Evolutionary conservation across 163 green algal species (phyloP).

Genomic region (Chlamydomonas reinhardtii): DNA sequence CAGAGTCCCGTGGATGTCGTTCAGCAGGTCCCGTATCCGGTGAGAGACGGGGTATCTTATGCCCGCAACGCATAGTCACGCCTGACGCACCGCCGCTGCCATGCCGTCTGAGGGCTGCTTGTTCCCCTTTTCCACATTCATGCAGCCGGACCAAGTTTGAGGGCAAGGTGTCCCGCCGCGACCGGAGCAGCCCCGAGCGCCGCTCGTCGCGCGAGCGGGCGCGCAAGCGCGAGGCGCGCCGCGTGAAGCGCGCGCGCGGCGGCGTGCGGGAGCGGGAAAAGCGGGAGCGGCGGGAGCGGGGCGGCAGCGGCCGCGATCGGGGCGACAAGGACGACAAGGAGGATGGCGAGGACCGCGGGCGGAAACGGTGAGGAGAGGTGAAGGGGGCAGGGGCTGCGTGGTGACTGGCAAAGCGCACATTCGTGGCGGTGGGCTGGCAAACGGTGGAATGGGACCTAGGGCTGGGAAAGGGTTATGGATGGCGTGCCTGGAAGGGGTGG

Average conservation of each 20-base stretch:
- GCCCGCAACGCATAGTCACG: too few species aligned
- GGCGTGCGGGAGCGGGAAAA: background rate
- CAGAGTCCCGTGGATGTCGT: too few species aligned
- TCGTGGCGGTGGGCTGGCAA: background rate
- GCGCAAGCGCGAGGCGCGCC: slow-evolving; percentile 33
- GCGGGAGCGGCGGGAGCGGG: background rate
- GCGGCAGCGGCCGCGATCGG: background rate
- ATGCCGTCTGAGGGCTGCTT: too few species aligned
- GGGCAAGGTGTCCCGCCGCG: background rate
- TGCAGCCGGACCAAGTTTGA: slow-evolving; percentile 33
- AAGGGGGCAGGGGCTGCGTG: background rate
- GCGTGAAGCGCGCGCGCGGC: background rate
- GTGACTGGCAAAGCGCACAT: background rate
- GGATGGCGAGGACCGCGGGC: background rate
- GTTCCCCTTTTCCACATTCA: background rate
- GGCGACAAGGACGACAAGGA: too few species aligned
- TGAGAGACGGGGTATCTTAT: too few species aligned
- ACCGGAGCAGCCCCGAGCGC: background rate
- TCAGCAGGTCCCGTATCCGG: too few species aligned
- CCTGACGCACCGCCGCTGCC: too few species aligned
- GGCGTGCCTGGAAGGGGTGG: too few species aligned
- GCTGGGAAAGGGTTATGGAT: too few species aligned
- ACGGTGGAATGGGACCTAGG: too few species aligned
- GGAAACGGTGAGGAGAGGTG: background rate
- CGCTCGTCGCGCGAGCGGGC: slow-evolving; percentile 3